These are phyloP conservation scores for Piper longum DNA, from an alignment of 164 flowering plant species.

Conservation along the genomic window DNA sequence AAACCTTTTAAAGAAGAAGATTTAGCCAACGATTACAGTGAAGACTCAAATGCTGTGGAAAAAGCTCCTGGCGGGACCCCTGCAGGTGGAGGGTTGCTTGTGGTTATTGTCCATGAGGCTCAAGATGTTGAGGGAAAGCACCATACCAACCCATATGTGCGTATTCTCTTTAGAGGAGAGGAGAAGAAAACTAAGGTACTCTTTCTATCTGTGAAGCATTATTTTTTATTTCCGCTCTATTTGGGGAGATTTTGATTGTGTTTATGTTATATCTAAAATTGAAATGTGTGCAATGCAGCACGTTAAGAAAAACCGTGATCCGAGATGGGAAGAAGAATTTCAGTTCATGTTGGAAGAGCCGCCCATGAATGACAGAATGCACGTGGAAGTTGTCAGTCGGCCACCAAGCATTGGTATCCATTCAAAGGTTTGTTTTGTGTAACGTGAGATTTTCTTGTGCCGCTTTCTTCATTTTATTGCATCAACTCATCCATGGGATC, in stretches of 20 bases:
- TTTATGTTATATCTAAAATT: too few species aligned
- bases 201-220: not conserved
- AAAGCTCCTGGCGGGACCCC: constrained; percentile 87
- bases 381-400: constrained; percentile 59
- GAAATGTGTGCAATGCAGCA: constrained; percentile 18
- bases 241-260: too few species aligned
- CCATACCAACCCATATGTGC: constrained; percentile 71
- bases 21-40: constrained; percentile 19
- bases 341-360: constrained; percentile 56
- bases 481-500: too few species aligned
- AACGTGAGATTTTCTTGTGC: not conserved
- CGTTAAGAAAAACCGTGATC: constrained; percentile 71
- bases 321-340: constrained; percentile 86
- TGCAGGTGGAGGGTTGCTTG: constrained; percentile 68
- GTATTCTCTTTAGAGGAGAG: constrained; percentile 63
- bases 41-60: constrained; percentile 28
- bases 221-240: not conserved
- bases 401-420: constrained; percentile 61
- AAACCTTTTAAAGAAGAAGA: constrained; percentile 66
- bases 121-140: constrained; percentile 81
- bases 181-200: constrained; percentile 71
- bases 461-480: not conserved
- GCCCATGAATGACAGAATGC: constrained; percentile 49
- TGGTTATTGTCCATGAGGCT: constrained; percentile 57
- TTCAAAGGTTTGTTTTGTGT: constrained; percentile 48